phyloP scores from a whole-genome alignment of 257 asterid species.

The Fraxinus anomala region DNA sequence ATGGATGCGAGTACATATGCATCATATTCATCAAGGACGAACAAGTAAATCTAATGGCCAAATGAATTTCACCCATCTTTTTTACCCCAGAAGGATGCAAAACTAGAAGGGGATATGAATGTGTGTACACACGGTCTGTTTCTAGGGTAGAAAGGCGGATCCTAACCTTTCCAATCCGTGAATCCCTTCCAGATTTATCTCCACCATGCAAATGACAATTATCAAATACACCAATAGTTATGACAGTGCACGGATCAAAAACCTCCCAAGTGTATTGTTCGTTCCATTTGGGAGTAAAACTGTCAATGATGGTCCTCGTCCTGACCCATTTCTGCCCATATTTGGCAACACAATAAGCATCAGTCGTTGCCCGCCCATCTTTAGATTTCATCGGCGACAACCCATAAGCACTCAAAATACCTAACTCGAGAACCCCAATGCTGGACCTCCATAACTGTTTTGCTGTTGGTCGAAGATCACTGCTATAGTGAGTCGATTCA shows the following conservation, averaged over 20 bases:
- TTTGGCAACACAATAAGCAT: constrained; percentile 79
- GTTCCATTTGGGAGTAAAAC: constrained; percentile 72
- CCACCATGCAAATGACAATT: constrained; percentile 65
- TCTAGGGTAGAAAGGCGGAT: constrained; percentile 73
- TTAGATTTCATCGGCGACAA: constrained; percentile 66
- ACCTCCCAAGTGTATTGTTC: constrained; percentile 88
- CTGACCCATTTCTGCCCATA: constrained; percentile 72
- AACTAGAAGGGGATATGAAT: constrained; percentile 67
- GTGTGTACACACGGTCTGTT: constrained; percentile 68
- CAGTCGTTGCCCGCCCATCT: constrained; percentile 59
- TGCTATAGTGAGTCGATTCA: constrained; percentile 70
- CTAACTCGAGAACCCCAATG: constrained; percentile 77
- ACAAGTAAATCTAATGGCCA: constrained; percentile 69
- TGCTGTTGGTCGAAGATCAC: constrained; percentile 74
- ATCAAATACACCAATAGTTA: constrained; percentile 72
- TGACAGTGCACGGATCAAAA: constrained; percentile 70
- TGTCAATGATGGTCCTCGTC: constrained; percentile 67
- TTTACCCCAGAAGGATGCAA: constrained; percentile 68
- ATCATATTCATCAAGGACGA: constrained; percentile 65
- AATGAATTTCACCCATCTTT: constrained; percentile 79
- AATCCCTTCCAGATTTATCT: constrained; percentile 60
- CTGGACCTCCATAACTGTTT: constrained; percentile 68
- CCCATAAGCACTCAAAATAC: constrained; percentile 58
- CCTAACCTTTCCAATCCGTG: constrained; percentile 72
- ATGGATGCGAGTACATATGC: constrained; percentile 65